These are phyloP conservation scores for Viridothelium virens DNA, from an alignment of 495 filamentous ascomycete species.

Conservation along the genomic window DNA sequence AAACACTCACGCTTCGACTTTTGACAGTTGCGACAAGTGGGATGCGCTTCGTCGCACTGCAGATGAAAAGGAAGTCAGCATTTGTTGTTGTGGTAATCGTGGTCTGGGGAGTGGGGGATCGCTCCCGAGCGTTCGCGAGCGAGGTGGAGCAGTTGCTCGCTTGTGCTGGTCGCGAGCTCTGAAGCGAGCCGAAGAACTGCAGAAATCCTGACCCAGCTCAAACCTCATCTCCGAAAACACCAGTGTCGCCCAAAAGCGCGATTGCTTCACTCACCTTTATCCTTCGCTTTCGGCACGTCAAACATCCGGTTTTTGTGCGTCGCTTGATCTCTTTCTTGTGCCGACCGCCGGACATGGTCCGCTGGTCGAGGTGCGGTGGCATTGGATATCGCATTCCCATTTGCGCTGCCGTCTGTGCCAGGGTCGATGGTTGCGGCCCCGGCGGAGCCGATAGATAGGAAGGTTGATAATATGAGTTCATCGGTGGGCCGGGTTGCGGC, in stretches of 20 bases:
- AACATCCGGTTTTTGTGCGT: constrained; percentile 92
- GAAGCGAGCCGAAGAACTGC: constrained; percentile 11
- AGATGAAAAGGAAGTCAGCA: not conserved
- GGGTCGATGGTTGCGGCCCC: constrained; percentile 28
- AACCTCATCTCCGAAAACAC: not conserved
- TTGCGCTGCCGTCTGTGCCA: constrained; percentile 34
- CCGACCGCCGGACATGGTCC: constrained; percentile 68
- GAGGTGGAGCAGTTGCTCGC: constrained; percentile 8
- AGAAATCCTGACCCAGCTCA: not conserved
- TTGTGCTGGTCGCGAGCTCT: constrained; percentile 11
- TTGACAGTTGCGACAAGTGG: constrained; percentile 90
- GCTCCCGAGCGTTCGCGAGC: not conserved
- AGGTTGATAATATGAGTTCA: constrained; percentile 33
- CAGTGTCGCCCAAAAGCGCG: not conserved
- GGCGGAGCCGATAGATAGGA: constrained; percentile 31
- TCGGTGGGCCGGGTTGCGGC: constrained; percentile 33
- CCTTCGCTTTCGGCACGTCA: constrained; percentile 92
- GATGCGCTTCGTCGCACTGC: constrained; percentile 95
- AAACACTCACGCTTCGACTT: constrained; percentile 97
- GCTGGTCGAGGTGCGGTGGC: constrained; percentile 44
- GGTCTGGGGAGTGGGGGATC: not conserved
- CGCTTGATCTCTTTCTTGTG: constrained; percentile 99
- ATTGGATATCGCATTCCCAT: constrained; percentile 53
- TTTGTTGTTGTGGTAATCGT: not conserved
- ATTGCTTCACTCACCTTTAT: constrained; percentile 76